Evolutionary conservation across 2,329 filamentous ascomycete genomes (phyloP).

Genomic region (Aspergillus glaucus): DNA sequence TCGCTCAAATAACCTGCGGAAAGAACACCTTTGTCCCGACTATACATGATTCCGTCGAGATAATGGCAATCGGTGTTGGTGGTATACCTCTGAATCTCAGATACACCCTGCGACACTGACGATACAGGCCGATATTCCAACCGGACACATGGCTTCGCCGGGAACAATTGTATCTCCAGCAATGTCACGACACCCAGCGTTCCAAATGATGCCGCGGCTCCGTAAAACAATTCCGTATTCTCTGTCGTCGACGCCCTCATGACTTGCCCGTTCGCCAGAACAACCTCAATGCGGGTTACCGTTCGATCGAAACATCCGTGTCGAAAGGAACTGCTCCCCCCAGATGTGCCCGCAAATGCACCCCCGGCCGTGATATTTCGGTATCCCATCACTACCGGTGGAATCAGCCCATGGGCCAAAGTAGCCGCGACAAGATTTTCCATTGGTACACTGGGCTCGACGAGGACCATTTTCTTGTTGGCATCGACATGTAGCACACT

Average conservation of each 20-base stretch:
- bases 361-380: slow-evolving; percentile 62
- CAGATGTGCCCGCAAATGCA: slow-evolving; percentile 58
- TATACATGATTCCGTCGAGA: slow-evolving; percentile 61
- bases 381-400: slow-evolving; percentile 63
- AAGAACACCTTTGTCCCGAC: slow-evolving; percentile 49
- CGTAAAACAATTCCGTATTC: slow-evolving; percentile 50
- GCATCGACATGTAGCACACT: slow-evolving; percentile 56
- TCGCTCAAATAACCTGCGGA: slow-evolving; percentile 46
- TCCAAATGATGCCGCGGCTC: slow-evolving; percentile 53
- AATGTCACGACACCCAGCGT: slow-evolving; percentile 55
- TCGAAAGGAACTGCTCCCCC: slow-evolving; percentile 60
- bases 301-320: slow-evolving; percentile 60
- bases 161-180: slow-evolving; percentile 52
- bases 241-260: slow-evolving; percentile 41
- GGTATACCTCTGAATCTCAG: slow-evolving; percentile 42
- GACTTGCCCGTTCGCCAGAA: slow-evolving; percentile 52
- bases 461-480: slow-evolving; percentile 49
- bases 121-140: slow-evolving; percentile 54
- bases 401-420: slow-evolving; percentile 49
- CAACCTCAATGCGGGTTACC: slow-evolving; percentile 55
- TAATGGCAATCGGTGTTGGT: slow-evolving; percentile 47
- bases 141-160: slow-evolving; percentile 51
- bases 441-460: slow-evolving; percentile 64
- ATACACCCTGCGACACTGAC: slow-evolving; percentile 43
- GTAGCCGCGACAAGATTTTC: slow-evolving; percentile 55